These are phyloP conservation scores for Styphnolobium japonicum DNA, from an alignment of 306 rosid species.

Conservation along the genomic window DNA sequence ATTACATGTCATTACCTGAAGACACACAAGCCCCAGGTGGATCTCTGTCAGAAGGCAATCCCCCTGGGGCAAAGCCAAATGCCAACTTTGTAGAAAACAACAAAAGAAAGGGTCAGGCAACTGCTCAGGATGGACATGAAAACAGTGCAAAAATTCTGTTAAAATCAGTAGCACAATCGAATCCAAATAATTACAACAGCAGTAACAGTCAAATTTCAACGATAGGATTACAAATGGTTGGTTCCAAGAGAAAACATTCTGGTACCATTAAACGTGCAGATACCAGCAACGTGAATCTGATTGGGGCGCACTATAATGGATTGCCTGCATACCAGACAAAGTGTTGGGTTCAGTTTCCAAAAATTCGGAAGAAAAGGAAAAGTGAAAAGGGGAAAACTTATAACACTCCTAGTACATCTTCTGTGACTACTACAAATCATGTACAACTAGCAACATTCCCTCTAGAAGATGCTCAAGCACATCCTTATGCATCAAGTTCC, in stretches of 20 bases:
- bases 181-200: slow-evolving; percentile 32
- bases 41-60: slow-evolving; percentile 14
- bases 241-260: slow-evolving; percentile 36
- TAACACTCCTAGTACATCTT: slow-evolving; percentile 18
- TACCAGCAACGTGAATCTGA: slow-evolving; percentile 34
- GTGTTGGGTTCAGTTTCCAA: slow-evolving; percentile 39
- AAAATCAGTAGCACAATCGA: background rate
- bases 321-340: slow-evolving; percentile 33
- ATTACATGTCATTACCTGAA: slow-evolving; percentile 25
- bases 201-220: slow-evolving; percentile 26
- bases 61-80: slow-evolving; percentile 6
- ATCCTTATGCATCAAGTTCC: slow-evolving; percentile 35
- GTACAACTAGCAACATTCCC: slow-evolving; percentile 20
- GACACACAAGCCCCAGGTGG: slow-evolving; percentile 19
- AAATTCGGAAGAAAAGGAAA: slow-evolving; percentile 50
- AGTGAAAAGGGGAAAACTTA: slow-evolving; percentile 42
- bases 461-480: slow-evolving; percentile 23
- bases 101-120: slow-evolving; percentile 24
- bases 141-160: background rate
- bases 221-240: slow-evolving; percentile 17
- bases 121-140: slow-evolving; percentile 27
- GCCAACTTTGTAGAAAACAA: slow-evolving; percentile 19
- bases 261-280: slow-evolving; percentile 22
- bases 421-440: slow-evolving; percentile 22
- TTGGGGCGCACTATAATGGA: slow-evolving; percentile 38